phyloP scores from a whole-genome alignment of 441 rosid genomes.

The Gossypium schwendimanii region DNA sequence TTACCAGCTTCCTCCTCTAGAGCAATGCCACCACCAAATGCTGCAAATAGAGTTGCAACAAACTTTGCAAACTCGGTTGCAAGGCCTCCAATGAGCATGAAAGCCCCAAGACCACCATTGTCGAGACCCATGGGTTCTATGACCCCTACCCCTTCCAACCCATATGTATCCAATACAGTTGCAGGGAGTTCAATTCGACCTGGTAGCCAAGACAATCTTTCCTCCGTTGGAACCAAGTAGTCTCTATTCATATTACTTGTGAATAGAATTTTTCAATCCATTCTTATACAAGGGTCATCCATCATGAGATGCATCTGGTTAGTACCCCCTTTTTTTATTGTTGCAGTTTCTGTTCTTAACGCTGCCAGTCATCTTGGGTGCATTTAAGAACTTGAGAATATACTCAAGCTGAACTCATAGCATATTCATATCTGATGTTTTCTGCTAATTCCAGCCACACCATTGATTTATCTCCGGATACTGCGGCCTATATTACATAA shows the following conservation, averaged over 20 bases:
- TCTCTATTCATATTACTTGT: conserved; percentile 17
- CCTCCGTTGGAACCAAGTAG: conserved; percentile 39
- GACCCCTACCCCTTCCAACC: conserved; percentile 38
- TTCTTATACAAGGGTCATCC: conserved; percentile 5
- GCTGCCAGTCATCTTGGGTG: conserved; percentile 1
- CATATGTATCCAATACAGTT: conserved; percentile 37
- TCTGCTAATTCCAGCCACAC: conserved; percentile 1
- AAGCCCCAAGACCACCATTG: conserved; percentile 61
- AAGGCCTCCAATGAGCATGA: conserved; percentile 61
- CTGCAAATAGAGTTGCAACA: conserved; percentile 65
- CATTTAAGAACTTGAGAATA: background rate
- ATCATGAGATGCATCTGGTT: conserved; percentile 22
- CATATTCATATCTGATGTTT: background rate
- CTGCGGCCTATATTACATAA: background rate
- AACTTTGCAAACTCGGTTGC: conserved; percentile 51
- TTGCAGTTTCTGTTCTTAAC: background rate
- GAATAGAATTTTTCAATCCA: conserved; percentile 19
- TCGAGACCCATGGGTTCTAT: conserved; percentile 48
- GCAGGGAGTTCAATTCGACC: conserved; percentile 54
- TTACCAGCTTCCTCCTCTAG: conserved; percentile 58
- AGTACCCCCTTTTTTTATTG: conserved; percentile 5
- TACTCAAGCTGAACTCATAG: background rate
- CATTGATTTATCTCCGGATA: background rate
- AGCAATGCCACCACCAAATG: conserved; percentile 41
- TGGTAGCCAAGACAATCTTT: conserved; percentile 41